Percentiles rank a stretch among this genome's conserved stretches.
Conservation (phyloP, 2,329 filamentous ascomycete species). For the Tolypocladium tropicale region DNA sequence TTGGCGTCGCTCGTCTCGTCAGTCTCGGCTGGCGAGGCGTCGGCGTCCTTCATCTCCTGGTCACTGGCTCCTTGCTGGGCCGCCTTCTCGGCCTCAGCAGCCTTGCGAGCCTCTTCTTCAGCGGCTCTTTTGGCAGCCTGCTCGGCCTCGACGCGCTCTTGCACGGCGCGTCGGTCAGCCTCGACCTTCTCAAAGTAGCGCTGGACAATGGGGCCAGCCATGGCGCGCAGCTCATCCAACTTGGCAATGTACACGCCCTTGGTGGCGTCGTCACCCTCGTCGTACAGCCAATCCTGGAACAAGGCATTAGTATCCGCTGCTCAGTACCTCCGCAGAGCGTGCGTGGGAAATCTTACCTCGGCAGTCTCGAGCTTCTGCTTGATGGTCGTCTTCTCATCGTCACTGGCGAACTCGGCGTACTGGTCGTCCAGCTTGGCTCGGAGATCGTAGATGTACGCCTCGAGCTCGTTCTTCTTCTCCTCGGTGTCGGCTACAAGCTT, state of each 20-base stretch:
- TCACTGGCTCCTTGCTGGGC: constrained; percentile 39
- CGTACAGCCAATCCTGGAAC: constrained; percentile 91
- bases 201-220: constrained; percentile 86
- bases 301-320: constrained; percentile 5
- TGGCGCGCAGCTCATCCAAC: constrained; percentile 86
- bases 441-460: constrained; percentile 94
- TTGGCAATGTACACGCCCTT: constrained; percentile 93
- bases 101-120: constrained; percentile 45
- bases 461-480: constrained; percentile 99
- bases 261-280: constrained; percentile 87
- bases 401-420: constrained; percentile 78
- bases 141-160: constrained; percentile 70
- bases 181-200: constrained; percentile 93
- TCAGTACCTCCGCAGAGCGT: neutral
- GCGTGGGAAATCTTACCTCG: constrained; percentile 57
- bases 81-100: constrained; percentile 39
- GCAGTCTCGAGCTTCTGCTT: constrained; percentile 70
- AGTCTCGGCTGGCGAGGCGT: constrained; percentile 38
- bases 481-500: constrained; percentile 97
- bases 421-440: constrained; percentile 90
- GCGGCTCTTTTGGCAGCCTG: constrained; percentile 62
- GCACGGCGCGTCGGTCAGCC: constrained; percentile 67
- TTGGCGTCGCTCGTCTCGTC: constrained; percentile 31
- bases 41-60: constrained; percentile 55
- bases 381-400: constrained; percentile 86